Base-by-base conservation (phyloP, 805 yeast species). In the Zygosaccharomyces gambellarensis region DNA sequence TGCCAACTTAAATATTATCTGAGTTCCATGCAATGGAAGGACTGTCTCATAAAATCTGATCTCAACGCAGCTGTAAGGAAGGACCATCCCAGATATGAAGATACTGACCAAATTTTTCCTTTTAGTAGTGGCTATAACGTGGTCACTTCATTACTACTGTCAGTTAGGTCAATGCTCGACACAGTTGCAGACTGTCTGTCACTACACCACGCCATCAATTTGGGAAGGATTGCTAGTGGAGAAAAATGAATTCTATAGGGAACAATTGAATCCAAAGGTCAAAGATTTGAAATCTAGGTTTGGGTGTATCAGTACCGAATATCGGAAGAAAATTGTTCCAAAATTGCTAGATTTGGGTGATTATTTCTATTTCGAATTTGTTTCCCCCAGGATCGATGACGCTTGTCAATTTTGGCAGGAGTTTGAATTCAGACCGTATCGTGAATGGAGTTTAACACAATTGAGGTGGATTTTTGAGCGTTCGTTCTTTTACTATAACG, bases 91-190 rank as follows among this genome's bases (percentile, higher is more conserved):
- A 22, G 30, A 9, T 34, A 60, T 57, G 63, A 58, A 48, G 45
- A 31, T 51, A 5, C 48, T 50, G 25, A 39, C 52, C 21, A 59
- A 52, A 29, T 45, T 57, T 27, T 14, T 54, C 1, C 38, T 52
- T 17, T 34, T 46, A n/a, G 23, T 59, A 45, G 30, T 51, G 9
- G 44, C 56, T 6, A 21, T 54, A 17, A 46, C 55, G 11, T 45
- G 49, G 23, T 51, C 56, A 7, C 44, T 59, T 14, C 63, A 58
- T 25, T 59, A 53, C 25, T 59, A 49, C 23, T 60, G 65, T 45
- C 43, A 54, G 27, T 43, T 48, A 23, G 52, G 51, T 27, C 48
- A 51, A n/a, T 57, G 63, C 38, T 52, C 61, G 10, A 45, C 39
- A 12, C 51, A 56, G 8, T 47, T 55, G 34, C 53, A 53, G 43